These are phyloP conservation scores for Ophiocordyceps polyrhachis-furcata DNA, from an alignment of 2,329 filamentous ascomycete species.

Conservation along the genomic window DNA sequence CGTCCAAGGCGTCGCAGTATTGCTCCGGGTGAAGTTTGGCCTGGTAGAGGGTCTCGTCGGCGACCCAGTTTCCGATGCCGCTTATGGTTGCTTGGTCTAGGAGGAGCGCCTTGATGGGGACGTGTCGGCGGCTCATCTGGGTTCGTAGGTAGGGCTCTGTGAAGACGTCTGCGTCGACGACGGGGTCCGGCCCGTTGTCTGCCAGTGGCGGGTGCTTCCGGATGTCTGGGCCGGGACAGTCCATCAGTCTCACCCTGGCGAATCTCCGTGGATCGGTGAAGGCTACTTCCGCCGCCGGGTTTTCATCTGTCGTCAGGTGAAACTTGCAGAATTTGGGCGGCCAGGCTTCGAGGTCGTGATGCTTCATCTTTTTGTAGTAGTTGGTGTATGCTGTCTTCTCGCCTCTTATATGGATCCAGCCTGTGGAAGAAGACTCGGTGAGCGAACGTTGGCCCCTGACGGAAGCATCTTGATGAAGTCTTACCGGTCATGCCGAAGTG, in stretches of 20 bases:
- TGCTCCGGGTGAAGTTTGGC: constrained; percentile 82
- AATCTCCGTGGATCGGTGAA: constrained; percentile 75
- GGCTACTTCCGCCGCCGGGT: constrained; percentile 40
- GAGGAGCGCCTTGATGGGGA: constrained; percentile 76
- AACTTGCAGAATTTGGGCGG: constrained; percentile 88
- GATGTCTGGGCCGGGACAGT: constrained; percentile 62
- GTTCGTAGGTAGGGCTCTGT: constrained; percentile 56
- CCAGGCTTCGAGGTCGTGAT: constrained; percentile 47
- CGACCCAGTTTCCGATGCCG: constrained; percentile 95
- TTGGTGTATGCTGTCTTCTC: constrained; percentile 61
- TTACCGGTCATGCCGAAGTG: constrained; percentile 59
- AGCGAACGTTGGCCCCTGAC: too few relatives aligned
- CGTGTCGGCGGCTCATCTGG: constrained; percentile 56
- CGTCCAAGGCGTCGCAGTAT: constrained; percentile 65
- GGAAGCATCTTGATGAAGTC: too few relatives aligned
- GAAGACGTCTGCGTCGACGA: constrained; percentile 60
- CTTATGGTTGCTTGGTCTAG: constrained; percentile 78
- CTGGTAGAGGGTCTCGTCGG: constrained; percentile 83
- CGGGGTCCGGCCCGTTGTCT: constrained; percentile 87
- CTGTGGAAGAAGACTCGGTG: constrained; percentile 8
- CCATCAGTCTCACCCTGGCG: constrained; percentile 60
- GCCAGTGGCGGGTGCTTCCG: constrained; percentile 59
- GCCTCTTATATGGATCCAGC: constrained; percentile 78
- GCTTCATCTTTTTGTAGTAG: constrained; percentile 57
- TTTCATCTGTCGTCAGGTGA: constrained; percentile 43